These are phyloP conservation scores for Austroboletus novae-zelandiae DNA, from an alignment of 1,284 basidiomycete species.

Conservation along the genomic window DNA sequence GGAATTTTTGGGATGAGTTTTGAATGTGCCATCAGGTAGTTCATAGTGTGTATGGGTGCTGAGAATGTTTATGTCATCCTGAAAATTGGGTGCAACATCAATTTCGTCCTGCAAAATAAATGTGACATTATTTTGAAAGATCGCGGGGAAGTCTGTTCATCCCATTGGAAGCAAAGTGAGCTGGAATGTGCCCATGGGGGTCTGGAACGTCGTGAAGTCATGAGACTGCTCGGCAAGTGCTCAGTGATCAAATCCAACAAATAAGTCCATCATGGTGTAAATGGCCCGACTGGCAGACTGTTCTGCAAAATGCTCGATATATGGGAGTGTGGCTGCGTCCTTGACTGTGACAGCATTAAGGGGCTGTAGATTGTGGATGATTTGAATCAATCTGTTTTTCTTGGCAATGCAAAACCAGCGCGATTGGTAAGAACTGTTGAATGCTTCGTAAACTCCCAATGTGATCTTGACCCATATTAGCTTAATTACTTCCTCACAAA, in stretches of 20 bases:
- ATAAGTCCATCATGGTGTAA: slow-evolving; percentile 20
- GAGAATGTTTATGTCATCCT: slow-evolving; percentile 6
- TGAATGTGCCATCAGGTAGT: slow-evolving; percentile 17
- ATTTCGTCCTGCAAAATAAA: slow-evolving; percentile 38
- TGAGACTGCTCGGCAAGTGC: slow-evolving; percentile 3
- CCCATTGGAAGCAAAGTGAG: slow-evolving; percentile 37
- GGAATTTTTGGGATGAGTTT: slow-evolving; percentile 28
- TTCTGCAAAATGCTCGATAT: neutral
- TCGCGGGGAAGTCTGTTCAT: slow-evolving; percentile 31
- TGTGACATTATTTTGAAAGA: slow-evolving; percentile 23
- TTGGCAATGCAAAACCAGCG: slow-evolving; percentile 5
- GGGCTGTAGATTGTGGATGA: slow-evolving; percentile 28
- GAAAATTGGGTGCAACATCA: slow-evolving; percentile 13
- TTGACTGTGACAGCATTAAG: slow-evolving; percentile 29
- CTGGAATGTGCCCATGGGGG: slow-evolving; percentile 17
- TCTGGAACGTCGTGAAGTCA: slow-evolving; percentile 29
- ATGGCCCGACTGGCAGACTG: slow-evolving; percentile 8
- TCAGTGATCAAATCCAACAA: neutral
- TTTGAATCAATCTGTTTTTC: slow-evolving; percentile 1
- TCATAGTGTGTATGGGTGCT: slow-evolving; percentile 14
- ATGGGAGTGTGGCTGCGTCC: slow-evolving; percentile 15
- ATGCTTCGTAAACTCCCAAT: slow-evolving; percentile 36
- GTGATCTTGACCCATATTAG: slow-evolving; percentile 34
- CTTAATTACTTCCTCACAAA: slow-evolving; percentile 24
- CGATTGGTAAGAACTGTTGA: slow-evolving; percentile 33